A percentile compares a stretch with the other conserved stretches of the same genome.
Evolutionary conservation across 1,139 yeast species (phyloP).

Genomic region (Eremothecium sinecaudum): DNA sequence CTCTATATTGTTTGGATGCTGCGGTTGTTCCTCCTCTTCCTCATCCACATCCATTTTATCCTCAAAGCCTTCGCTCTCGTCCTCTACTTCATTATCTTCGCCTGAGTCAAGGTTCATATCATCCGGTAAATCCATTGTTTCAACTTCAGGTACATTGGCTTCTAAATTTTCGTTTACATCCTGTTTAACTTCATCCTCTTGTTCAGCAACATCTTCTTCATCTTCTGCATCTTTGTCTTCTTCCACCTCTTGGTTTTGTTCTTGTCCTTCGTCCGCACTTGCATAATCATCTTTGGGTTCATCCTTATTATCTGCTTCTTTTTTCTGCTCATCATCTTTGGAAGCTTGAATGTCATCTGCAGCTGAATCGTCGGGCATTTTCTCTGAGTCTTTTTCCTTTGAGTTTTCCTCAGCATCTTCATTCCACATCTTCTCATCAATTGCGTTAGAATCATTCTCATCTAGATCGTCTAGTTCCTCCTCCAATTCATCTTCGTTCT

Average conservation of each 20-base stretch:
- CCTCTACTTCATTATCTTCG: constrained; percentile 45
- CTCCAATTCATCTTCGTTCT: constrained; percentile 53
- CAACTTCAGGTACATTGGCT: constrained; percentile 67
- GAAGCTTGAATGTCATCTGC: constrained; percentile 58
- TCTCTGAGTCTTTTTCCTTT: constrained; percentile 65
- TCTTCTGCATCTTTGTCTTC: constrained; percentile 55
- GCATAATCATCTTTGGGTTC: constrained; percentile 35
- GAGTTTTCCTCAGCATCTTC: constrained; percentile 73
- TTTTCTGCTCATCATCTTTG: constrained; percentile 24
- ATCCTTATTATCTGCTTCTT: constrained; percentile 34
- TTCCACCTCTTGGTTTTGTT: constrained; percentile 53
- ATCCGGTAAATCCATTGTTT: constrained; percentile 75
- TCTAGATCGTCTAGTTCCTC: constrained; percentile 88
- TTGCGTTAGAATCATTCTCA: constrained; percentile 86
- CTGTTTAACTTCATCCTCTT: constrained; percentile 66
- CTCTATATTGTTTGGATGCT: constrained; percentile 27
- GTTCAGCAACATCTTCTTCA: constrained; percentile 65
- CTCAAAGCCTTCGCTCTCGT: constrained; percentile 33
- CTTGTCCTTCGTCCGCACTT: constrained; percentile 38
- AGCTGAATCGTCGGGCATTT: constrained; percentile 49
- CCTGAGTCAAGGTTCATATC: constrained; percentile 72
- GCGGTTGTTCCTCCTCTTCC: constrained; percentile 28
- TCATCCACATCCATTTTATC: constrained; percentile 28
- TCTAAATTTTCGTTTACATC: constrained; percentile 67
- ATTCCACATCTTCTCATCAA: constrained; percentile 99